Conservation (phyloP, 2,329 filamentous ascomycete species). For the Talaromyces sp. region DNA sequence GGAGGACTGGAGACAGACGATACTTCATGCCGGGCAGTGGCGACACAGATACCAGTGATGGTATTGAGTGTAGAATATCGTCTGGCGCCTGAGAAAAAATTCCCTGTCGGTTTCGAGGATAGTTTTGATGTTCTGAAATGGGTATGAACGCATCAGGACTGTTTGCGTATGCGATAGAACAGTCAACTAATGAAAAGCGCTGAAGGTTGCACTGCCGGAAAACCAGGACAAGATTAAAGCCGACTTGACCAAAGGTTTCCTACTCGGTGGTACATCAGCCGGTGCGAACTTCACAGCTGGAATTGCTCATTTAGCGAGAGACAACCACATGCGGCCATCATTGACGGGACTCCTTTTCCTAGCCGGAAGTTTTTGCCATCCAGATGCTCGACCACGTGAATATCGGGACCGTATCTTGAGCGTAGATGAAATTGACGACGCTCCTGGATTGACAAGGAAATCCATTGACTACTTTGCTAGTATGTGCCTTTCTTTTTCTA, state of each 20-base stretch:
- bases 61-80: conserved; percentile 50
- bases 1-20: conserved; percentile 43
- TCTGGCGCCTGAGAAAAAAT: conserved; percentile 49
- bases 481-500: neutral
- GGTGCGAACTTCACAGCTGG: conserved; percentile 50
- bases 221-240: conserved; percentile 30
- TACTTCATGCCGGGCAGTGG: conserved; percentile 37
- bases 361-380: conserved; percentile 42
- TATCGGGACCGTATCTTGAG: conserved; percentile 31
- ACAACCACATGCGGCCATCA: conserved; percentile 29
- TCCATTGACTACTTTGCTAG: conserved; percentile 31
- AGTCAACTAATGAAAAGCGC: too few relatives aligned
- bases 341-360: conserved; percentile 47
- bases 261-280: conserved; percentile 49
- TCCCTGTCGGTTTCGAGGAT: conserved; percentile 48
- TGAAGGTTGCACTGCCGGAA: neutral
- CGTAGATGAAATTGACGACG: conserved; percentile 31
- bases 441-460: conserved; percentile 28
- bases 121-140: conserved; percentile 44
- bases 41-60: conserved; percentile 33
- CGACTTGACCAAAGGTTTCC: conserved; percentile 43
- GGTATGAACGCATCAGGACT: too few relatives aligned
- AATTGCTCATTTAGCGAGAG: conserved; percentile 42
- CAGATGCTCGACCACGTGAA: conserved; percentile 36
- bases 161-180: too few relatives aligned